Percentiles rank a stretch among this genome's conserved stretches.
Evolutionary conservation across 2,329 filamentous ascomycete genomes (phyloP).

Genomic region (Aureobasidium uvarum): DNA sequence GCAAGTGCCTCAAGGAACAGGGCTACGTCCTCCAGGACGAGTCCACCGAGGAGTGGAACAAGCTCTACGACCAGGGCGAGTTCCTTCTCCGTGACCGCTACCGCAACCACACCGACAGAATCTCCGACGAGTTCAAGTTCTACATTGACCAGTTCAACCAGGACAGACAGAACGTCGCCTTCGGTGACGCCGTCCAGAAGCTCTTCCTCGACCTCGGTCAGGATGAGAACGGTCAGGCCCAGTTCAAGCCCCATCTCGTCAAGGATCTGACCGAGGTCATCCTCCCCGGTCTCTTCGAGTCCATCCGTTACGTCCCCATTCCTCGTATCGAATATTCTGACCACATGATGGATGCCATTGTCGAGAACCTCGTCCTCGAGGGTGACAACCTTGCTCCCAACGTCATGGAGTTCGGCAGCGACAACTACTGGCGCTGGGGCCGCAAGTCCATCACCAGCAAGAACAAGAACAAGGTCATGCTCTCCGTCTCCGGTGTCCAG

Average conservation of each 20-base stretch:
- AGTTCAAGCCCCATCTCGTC: conserved; percentile 89
- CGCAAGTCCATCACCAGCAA: conserved; percentile 82
- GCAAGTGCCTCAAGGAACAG: conserved; percentile 80
- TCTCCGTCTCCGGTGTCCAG: conserved; percentile 86
- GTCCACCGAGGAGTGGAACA: conserved; percentile 78
- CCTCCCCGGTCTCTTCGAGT: conserved; percentile 77
- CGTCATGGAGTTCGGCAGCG: conserved; percentile 78
- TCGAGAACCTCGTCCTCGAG: conserved; percentile 94
- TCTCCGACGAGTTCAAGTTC: conserved; percentile 89
- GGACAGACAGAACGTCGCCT: conserved; percentile 81
- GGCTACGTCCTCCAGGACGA: conserved; percentile 84
- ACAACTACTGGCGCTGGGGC: conserved; percentile 94
- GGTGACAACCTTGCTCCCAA: conserved; percentile 97
- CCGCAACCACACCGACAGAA: conserved; percentile 75
- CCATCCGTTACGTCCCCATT: conserved; percentile 83
- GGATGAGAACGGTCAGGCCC: conserved; percentile 76
- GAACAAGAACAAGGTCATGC: conserved; percentile 78
- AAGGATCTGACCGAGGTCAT: conserved; percentile 89
- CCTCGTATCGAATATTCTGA: conserved; percentile 94
- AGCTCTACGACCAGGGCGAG: conserved; percentile 78
- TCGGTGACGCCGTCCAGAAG: conserved; percentile 72
- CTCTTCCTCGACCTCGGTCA: conserved; percentile 89
- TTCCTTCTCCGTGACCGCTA: conserved; percentile 89
- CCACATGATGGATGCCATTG: conserved; percentile 75
- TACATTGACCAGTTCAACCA: conserved; percentile 83